Evolutionary conservation across 805 yeast genomes (phyloP).

Genomic region (Yamadazyma takamatsuzukensis): DNA sequence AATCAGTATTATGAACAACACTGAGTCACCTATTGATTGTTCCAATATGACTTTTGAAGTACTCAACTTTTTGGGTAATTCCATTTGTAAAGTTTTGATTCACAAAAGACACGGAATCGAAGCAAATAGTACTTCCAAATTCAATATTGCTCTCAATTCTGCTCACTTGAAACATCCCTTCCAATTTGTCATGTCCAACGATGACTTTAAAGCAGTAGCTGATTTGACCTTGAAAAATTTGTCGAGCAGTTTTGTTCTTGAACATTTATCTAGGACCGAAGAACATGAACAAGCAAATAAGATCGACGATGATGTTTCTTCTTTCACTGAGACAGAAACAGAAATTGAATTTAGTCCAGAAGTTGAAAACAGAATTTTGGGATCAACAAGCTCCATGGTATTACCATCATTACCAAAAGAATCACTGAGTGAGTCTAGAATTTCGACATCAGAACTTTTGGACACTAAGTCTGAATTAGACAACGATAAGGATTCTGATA

Average conservation of each 20-base stretch:
- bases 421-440: conserved; percentile 13
- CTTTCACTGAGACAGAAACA: conserved; percentile 5
- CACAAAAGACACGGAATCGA: conserved; percentile 29
- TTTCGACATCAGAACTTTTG: conserved; percentile 16
- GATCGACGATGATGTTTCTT: background rate
- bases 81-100: conserved; percentile 24
- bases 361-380: conserved; percentile 5
- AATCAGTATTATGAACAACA: conserved; percentile 26
- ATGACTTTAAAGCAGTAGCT: conserved; percentile 7
- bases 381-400: conserved; percentile 26
- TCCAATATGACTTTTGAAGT: conserved; percentile 26
- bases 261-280: background rate
- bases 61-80: conserved; percentile 23
- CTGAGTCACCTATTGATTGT: conserved; percentile 23
- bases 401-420: conserved; percentile 30
- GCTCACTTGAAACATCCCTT: conserved; percentile 34
- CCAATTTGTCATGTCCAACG: conserved; percentile 23
- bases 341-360: conserved; percentile 1
- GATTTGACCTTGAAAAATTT: conserved; percentile 8
- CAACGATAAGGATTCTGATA: conserved; percentile 15
- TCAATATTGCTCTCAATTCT: conserved; percentile 28
- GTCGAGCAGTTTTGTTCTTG: conserved; percentile 4
- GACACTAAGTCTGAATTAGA: conserved; percentile 15
- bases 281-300: background rate
- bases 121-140: conserved; percentile 27